Conservation (phyloP, 2,329 filamentous ascomycete species). For the Aspergillus texensis region DNA sequence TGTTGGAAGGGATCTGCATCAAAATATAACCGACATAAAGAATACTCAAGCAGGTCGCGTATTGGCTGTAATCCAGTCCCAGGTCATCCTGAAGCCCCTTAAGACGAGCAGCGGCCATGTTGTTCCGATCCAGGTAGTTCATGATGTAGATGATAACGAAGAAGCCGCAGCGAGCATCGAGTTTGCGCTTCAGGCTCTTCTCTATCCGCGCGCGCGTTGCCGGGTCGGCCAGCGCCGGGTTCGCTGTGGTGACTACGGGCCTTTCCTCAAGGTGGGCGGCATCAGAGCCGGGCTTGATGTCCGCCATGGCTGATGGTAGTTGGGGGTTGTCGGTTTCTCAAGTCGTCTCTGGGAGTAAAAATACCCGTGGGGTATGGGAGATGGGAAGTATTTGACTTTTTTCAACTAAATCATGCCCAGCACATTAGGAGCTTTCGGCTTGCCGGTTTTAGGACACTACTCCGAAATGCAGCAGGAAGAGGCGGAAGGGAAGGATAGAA, state of each 20-base stretch:
- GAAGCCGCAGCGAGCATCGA: conserved; percentile 70
- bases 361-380: no score
- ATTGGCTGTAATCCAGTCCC: conserved; percentile 44
- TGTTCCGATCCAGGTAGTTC: conserved; percentile 69
- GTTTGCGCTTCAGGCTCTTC: conserved; percentile 66
- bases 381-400: not conserved
- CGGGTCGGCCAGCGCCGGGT: conserved; percentile 19
- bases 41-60: conserved; percentile 49
- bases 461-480: not conserved
- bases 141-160: conserved; percentile 77
- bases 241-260: not conserved
- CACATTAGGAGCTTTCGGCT: not conserved
- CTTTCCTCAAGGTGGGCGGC: not conserved
- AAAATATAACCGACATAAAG: conserved; percentile 64
- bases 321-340: not conserved
- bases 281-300: not conserved
- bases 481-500: not conserved
- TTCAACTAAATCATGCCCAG: not conserved
- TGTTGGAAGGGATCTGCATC: conserved; percentile 61
- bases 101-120: conserved; percentile 50
- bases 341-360: not conserved
- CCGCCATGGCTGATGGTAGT: not conserved
- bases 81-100: conserved; percentile 55
- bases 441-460: not conserved
- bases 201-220: conserved; percentile 59